These are phyloP conservation scores for Geranomyces michiganensis DNA, from an alignment of 192 early-diverging fungal species.

Conservation along the genomic window DNA sequence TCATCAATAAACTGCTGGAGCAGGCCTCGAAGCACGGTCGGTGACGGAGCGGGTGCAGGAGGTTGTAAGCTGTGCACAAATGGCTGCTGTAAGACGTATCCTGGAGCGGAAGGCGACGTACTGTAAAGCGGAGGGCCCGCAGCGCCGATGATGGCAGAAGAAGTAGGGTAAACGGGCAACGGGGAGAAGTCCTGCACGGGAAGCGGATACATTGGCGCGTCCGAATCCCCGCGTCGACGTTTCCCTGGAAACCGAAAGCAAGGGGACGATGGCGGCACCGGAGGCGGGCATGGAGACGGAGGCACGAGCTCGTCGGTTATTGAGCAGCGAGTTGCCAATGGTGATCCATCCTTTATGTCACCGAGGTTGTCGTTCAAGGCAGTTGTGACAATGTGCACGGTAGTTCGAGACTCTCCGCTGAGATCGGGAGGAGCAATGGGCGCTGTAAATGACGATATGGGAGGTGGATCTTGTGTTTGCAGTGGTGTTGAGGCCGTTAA, in stretches of 20 bases:
- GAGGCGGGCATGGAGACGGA: not conserved
- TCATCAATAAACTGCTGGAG: not conserved
- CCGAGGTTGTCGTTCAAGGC: not conserved
- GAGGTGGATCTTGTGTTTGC: not conserved
- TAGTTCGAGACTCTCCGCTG: not conserved
- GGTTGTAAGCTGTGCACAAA: not conserved
- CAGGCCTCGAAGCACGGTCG: not conserved
- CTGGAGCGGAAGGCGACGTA: not conserved
- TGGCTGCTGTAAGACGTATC: slow-evolving; percentile 2
- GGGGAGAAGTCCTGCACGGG: not conserved
- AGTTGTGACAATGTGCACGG: no score
- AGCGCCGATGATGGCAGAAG: not conserved
- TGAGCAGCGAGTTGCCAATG: not conserved
- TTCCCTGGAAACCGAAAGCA: not conserved
- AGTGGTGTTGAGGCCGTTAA: not conserved
- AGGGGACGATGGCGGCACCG: not conserved
- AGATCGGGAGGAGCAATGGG: not conserved
- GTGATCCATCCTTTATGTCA: not conserved
- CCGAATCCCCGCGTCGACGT: slow-evolving; percentile 2
- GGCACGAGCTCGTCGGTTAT: not conserved
- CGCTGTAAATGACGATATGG: no score
- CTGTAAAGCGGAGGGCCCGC: not conserved
- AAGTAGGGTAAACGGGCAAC: not conserved
- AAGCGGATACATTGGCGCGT: not conserved
- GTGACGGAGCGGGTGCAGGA: not conserved